Percentiles rank a stretch among this genome's conserved stretches.
Conservation (phyloP, 192 early-diverging fungal species). For the Podila epicladia region DNA sequence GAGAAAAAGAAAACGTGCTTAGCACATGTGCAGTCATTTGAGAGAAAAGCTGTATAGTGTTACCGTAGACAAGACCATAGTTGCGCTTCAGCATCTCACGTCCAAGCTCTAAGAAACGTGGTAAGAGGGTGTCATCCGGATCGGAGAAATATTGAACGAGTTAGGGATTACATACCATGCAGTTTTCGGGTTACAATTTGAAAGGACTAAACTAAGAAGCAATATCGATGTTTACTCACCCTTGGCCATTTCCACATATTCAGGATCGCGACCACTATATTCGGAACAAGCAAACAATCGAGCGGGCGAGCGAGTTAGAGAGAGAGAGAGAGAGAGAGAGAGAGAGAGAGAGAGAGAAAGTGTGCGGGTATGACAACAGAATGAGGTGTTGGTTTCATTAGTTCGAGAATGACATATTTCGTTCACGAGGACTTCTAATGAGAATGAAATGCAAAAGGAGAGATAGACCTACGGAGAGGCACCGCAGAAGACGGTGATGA, state of each 20-base stretch:
- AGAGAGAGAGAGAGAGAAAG: not conserved
- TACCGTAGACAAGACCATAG: conserved; percentile 75
- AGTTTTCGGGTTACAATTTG: no score
- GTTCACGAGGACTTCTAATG: not conserved
- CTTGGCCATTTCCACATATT: conserved; percentile 54
- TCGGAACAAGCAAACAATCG: no score
- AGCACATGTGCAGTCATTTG: conserved; percentile 12
- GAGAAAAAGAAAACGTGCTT: not conserved
- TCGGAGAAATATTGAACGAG: not conserved
- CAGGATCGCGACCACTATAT: conserved; percentile 47
- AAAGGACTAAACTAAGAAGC: not conserved
- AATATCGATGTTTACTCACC: conserved; percentile 25
- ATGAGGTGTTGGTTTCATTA: not conserved
- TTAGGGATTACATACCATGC: not conserved
- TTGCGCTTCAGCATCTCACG: conserved; percentile 60
- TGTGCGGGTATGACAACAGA: not conserved
- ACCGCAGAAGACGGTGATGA: conserved; percentile 50
- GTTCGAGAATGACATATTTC: not conserved
- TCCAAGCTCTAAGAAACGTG: conserved; percentile 57
- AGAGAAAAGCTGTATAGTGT: no score
- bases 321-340: not conserved
- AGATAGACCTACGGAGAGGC: conserved; percentile 29
- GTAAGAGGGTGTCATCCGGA: not conserved
- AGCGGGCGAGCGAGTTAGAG: not conserved
- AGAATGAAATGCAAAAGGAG: not conserved